Base-by-base conservation (phyloP, 1,284 basidiomycete genomes). In the Albatrellus sp. region DNA sequence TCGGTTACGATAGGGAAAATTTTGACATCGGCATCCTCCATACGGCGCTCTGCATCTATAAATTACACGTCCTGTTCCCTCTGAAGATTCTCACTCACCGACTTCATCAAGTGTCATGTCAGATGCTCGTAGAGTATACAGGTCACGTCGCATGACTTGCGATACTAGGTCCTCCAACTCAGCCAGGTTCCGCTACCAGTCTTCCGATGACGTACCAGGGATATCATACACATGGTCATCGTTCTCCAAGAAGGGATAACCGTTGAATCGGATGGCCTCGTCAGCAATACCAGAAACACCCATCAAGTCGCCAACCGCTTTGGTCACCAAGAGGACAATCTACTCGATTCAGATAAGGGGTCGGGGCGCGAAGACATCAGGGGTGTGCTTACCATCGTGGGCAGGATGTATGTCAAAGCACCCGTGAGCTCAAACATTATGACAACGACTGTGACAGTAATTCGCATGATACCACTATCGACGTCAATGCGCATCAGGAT, bases 391-490 rank as follows among this genome's bases (percentile, higher is more conserved):
- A 90, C 91, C 96, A 99, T 99, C 3, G 92, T 96, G 0, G 96
- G 96, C 24, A 99, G 66, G 54, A 98, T 96, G 61, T 99, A 98
- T 10, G 92, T 98, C 54, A 98, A 64, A 1, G 96, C 94, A 8
- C 96, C 96, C 1, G 96, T 99, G n/a, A 99, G 72, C 60, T 99
- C 96, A 61, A 98, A 98, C 93, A 98, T 98, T 64, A 99, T 97
- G 44, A 98, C 96, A 1, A 98, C 96, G 2, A 99, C 92, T 0
- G 93, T 91, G 17, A 98, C 90, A 0, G 96, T 98, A 50, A 98
- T 90, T 50, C 93, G 76, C 71, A 97, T 98, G 44, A 99, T 81
- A 20, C 96, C 96, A 47, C 91, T 90, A 14, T 24, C 14, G 17
- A 14, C 49, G n/a, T 8, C 40, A 46, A 48, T 38, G 35, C 10